phyloP scores from a whole-genome alignment of 176 grass and related monocot species.

The Areca catechu region DNA sequence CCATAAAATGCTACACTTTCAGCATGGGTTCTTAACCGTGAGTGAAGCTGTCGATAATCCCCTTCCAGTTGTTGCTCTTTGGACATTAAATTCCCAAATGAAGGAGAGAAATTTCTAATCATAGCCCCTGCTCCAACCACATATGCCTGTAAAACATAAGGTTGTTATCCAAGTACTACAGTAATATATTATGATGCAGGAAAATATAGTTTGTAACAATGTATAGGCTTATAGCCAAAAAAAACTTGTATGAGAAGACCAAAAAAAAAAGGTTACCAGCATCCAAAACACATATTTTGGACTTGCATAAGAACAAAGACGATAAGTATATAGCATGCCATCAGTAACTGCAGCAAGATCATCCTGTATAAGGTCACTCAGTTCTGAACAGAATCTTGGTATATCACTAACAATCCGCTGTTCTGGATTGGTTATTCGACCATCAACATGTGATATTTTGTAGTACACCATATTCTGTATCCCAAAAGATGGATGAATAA shows the following conservation, averaged over 20 bases:
- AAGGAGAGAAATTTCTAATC: conserved; percentile 88
- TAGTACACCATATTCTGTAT: conserved; percentile 99
- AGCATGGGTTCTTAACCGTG: conserved; percentile 89
- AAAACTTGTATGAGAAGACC: not conserved
- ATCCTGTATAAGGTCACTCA: conserved; percentile 95
- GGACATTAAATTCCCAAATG: conserved; percentile 93
- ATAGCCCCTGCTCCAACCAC: conserved; percentile 76
- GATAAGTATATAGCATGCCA: conserved; percentile 93
- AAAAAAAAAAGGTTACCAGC: conserved; percentile 45
- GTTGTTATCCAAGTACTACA: not conserved
- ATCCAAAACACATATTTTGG: conserved; percentile 97
- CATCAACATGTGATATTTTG: conserved; percentile 95
- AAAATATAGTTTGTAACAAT: too few species aligned
- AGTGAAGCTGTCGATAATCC: conserved; percentile 95
- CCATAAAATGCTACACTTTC: conserved; percentile 99
- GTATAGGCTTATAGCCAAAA: not conserved
- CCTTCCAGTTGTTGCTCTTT: conserved; percentile 93
- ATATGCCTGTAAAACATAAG: conserved; percentile 60
- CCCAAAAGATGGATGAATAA: conserved; percentile 20
- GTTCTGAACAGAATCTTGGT: conserved; percentile 87
- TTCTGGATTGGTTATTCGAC: conserved; percentile 80
- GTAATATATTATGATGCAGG: not conserved
- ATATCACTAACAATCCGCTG: conserved; percentile 97
- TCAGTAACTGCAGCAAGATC: conserved; percentile 88
- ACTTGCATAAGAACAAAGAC: conserved; percentile 98